Conservation (phyloP, 2,329 filamentous ascomycete species). For the Claviceps digitariae region DNA sequence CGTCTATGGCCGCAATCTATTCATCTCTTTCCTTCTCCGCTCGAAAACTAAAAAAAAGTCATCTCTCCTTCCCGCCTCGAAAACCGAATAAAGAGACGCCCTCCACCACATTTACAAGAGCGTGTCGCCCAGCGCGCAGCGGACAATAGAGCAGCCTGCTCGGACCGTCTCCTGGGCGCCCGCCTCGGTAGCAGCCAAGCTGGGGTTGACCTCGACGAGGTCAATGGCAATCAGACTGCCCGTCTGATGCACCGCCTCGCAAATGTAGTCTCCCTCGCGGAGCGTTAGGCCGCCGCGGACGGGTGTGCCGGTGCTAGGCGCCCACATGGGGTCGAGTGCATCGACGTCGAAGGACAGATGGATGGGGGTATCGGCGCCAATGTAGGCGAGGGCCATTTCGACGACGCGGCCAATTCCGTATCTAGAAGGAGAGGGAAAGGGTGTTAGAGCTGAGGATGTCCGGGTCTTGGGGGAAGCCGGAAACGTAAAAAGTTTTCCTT, state of each 20-base stretch:
- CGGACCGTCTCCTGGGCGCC: slow-evolving; percentile 78
- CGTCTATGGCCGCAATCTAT: too few relatives aligned
- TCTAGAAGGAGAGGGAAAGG: slow-evolving; percentile 25
- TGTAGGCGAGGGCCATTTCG: slow-evolving; percentile 96
- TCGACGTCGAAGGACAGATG: slow-evolving; percentile 97
- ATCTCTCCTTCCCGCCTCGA: background rate
- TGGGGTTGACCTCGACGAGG: slow-evolving; percentile 71
- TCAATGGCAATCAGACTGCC: slow-evolving; percentile 69
- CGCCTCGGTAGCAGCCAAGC: slow-evolving; percentile 45
- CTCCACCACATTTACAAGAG: slow-evolving; percentile 41
- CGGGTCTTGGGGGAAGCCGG: too few relatives aligned
- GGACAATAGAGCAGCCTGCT: slow-evolving; percentile 79
- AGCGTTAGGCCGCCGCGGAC: slow-evolving; percentile 88
- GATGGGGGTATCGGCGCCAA: slow-evolving; percentile 87
- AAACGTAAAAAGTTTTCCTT: too few relatives aligned
- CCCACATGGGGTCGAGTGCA: slow-evolving; percentile 90
- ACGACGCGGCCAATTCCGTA: slow-evolving; percentile 92
- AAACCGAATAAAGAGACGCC: background rate
- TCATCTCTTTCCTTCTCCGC: too few relatives aligned
- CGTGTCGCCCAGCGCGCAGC: slow-evolving; percentile 86
- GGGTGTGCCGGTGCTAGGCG: slow-evolving; percentile 87
- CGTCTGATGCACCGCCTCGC: slow-evolving; percentile 71
- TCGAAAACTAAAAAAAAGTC: too few relatives aligned
- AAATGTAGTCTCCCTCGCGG: slow-evolving; percentile 93
- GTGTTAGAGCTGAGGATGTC: too few relatives aligned